A percentile compares a stretch with the other conserved stretches of the same genome.
phyloP scores from a whole-genome alignment of 179 eudicot species.

The Pouteria campechiana region DNA sequence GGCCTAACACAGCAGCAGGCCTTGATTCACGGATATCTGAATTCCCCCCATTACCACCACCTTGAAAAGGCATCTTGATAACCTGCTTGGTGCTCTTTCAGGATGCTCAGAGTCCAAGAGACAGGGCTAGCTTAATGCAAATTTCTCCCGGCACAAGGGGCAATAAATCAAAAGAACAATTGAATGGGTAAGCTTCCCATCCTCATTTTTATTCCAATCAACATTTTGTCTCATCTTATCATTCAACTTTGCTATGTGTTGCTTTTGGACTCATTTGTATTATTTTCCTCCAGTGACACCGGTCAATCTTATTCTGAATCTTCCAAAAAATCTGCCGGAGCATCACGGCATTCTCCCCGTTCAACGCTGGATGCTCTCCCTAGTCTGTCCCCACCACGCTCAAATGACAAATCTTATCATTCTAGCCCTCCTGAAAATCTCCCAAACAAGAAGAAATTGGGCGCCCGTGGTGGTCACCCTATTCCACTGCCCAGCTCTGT shows the following conservation, averaged over 20 bases:
- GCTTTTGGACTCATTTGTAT: not conserved
- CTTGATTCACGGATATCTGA: no score
- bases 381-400: constrained; percentile 12
- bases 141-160: constrained; percentile 20
- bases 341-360: constrained; percentile 24
- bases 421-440: constrained; percentile 4
- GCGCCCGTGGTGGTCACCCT: constrained; percentile 4
- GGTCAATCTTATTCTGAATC: constrained; percentile 23
- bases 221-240: not conserved
- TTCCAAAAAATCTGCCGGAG: constrained; percentile 10
- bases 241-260: not conserved
- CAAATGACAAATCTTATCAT: constrained; percentile 3
- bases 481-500: no score
- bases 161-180: constrained; percentile 17
- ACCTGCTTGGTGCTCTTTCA: constrained; percentile 8
- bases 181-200: constrained; percentile 26
- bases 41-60: not conserved
- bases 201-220: no score
- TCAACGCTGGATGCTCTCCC: constrained; percentile 41
- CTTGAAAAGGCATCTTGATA: not conserved
- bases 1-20: no score
- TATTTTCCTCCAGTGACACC: constrained; percentile 23
- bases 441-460: constrained; percentile 5
- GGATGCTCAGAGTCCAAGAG: constrained; percentile 43
- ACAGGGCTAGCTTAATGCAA: constrained; percentile 11